Conservation (phyloP, 306 rosid genomes). For the Canavalia ensiformis region DNA sequence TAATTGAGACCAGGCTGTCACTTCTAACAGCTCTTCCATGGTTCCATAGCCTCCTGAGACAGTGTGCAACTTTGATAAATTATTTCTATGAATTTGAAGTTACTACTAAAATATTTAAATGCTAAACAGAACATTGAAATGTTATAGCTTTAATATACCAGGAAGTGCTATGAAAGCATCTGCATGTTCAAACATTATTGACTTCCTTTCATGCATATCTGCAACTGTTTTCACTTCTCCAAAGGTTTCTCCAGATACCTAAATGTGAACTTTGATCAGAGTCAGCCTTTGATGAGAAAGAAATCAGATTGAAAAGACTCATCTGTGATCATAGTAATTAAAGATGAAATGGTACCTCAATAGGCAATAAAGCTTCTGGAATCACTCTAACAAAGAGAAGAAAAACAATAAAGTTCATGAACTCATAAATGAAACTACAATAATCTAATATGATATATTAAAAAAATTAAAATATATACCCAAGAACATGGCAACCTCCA, state of each 20-base stretch:
- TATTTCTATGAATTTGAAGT: neutral
- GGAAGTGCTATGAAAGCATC: constrained; percentile 36
- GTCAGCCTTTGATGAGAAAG: neutral
- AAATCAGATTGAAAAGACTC: neutral
- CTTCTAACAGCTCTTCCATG: constrained; percentile 23
- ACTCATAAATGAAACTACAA: neutral
- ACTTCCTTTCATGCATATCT: constrained; percentile 34
- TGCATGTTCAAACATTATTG: constrained; percentile 13
- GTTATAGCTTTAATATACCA: neutral
- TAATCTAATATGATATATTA: neutral
- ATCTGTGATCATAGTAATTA: neutral
- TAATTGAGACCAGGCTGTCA: constrained; percentile 12
- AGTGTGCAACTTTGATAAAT: neutral
- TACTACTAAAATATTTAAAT: neutral
- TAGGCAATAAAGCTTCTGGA: constrained; percentile 19
- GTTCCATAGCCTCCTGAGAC: constrained; percentile 28
- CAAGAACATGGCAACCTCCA: constrained; percentile 28
- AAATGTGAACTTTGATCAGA: neutral
- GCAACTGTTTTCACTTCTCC: constrained; percentile 17
- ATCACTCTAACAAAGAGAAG: constrained; percentile 24
- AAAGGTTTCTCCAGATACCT: constrained; percentile 18
- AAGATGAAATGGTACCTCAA: constrained; percentile 13
- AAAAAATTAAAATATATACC: neutral
- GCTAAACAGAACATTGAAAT: neutral
- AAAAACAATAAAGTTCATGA: neutral